Evolutionary conservation across 331 rosid species (phyloP), one percentile per base, ranked within the genome.

Genomic region (Stylosanthes scabra): DNA sequence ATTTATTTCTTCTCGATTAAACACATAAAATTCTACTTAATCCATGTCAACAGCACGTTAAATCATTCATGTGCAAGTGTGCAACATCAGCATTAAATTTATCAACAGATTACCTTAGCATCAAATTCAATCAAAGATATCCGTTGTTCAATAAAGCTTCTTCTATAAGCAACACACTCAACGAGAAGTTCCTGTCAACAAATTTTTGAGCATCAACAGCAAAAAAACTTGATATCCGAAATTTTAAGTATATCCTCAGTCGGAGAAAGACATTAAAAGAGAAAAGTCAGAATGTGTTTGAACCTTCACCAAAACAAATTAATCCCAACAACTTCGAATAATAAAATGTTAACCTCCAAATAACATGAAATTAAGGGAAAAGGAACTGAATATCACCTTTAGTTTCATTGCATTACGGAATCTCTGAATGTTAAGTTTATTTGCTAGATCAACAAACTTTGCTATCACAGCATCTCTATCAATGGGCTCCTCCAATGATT

Each of bases 51-150:
- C 37, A 31, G 37, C 37, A 3, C 37, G 52, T 63, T 46, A 15
- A 25, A 56, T 45, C 45, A 20, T 20, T 20, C 25, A 20, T 20
- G 25, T 20, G 25, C 25, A 20, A 20, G 25, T 20, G 25, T 20
- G 25, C 25, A 20, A 20, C 28, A 31, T 11, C 9, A 44, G 67
- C 59, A 69, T 25, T 69, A 64, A 52, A 60, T 70, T 6, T 49
- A 34, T 49, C 68, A 58, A 45, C 49, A 70, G 44, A 78, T 76
- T 90, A 94, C 99, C 99, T 94, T 88, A 8, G 88, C 88, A 39
- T 94, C 97, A 61, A 86, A 75, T 74, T 94, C 96, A 76, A 94
- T 72, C 51, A 69, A 74, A 58, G 88, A 68, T 96, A 94, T 81
- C 28, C 83, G 96, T 15, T 64, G 80, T 74, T 79, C 92, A 74